Evolutionary conservation across 306 rosid species (phyloP).

Genomic region (Cucumis cinereus): DNA sequence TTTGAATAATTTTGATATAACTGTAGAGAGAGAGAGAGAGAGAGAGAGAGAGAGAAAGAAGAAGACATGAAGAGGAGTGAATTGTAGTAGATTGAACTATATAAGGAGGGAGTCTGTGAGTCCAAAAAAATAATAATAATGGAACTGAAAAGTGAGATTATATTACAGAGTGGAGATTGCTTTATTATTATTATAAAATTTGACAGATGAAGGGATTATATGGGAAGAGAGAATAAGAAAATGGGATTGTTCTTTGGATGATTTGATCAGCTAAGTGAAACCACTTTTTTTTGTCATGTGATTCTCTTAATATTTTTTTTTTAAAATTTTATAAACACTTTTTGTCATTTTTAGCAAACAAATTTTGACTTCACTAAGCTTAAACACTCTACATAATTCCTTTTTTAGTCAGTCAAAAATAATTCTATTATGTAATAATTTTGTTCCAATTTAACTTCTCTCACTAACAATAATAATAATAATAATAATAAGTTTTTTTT

Average conservation of each 20-base stretch:
- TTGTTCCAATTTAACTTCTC: background rate
- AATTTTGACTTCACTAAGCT: background rate
- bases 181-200: background rate
- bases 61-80: background rate
- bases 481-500: too few relatives aligned
- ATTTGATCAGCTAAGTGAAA: background rate
- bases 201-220: constrained; percentile 7
- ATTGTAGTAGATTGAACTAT: background rate
- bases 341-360: background rate
- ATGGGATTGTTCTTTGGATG: constrained; percentile 2
- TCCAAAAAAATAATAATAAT: background rate
- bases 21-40: background rate
- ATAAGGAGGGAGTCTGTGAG: background rate
- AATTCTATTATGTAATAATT: background rate
- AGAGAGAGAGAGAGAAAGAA: background rate
- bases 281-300: background rate
- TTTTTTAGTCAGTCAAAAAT: background rate
- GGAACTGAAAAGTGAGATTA: constrained; percentile 4
- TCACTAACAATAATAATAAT: background rate
- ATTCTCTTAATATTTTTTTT: background rate
- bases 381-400: background rate
- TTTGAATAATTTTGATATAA: background rate
- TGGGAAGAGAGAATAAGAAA: background rate
- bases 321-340: background rate
- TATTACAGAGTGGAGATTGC: background rate